phyloP scores from a whole-genome alignment of 1,284 basidiomycete genomes.

The Leccinum fallax region DNA sequence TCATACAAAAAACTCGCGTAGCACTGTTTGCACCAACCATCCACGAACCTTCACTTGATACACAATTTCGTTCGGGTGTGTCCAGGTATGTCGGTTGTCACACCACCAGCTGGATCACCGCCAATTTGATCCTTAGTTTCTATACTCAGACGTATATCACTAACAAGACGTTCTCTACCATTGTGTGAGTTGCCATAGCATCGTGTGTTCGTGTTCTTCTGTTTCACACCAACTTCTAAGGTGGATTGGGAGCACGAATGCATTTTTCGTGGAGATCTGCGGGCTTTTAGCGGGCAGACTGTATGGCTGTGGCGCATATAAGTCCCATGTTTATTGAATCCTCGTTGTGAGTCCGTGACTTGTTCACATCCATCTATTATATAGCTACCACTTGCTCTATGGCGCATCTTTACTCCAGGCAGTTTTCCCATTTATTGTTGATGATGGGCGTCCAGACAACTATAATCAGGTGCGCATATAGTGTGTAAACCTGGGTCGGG shows the following conservation, averaged over 20 bases:
- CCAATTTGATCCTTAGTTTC: conserved; percentile 26
- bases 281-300: conserved; percentile 38
- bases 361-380: not conserved
- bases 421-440: conserved; percentile 40
- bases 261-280: conserved; percentile 42
- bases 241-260: conserved; percentile 54
- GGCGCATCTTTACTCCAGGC: conserved; percentile 31
- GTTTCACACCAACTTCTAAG: conserved; percentile 21
- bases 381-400: conserved; percentile 32
- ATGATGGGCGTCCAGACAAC: conserved; percentile 35
- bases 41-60: conserved; percentile 35
- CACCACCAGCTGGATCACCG: not conserved
- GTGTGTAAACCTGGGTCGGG: not conserved
- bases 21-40: not conserved
- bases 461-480: conserved; percentile 35
- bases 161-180: conserved; percentile 39
- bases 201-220: not conserved
- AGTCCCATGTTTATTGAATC: conserved; percentile 10
- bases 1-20: not conserved
- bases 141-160: conserved; percentile 40
- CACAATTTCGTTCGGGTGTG: conserved; percentile 43
- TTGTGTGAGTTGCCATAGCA: conserved; percentile 31
- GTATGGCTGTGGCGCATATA: conserved; percentile 36
- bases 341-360: not conserved
- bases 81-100: conserved; percentile 38